A percentile compares a stretch with the other conserved stretches of the same genome.
These are phyloP conservation scores for Geosmithia putterillii DNA, from an alignment of 2,329 filamentous ascomycete species.

Conservation along the genomic window DNA sequence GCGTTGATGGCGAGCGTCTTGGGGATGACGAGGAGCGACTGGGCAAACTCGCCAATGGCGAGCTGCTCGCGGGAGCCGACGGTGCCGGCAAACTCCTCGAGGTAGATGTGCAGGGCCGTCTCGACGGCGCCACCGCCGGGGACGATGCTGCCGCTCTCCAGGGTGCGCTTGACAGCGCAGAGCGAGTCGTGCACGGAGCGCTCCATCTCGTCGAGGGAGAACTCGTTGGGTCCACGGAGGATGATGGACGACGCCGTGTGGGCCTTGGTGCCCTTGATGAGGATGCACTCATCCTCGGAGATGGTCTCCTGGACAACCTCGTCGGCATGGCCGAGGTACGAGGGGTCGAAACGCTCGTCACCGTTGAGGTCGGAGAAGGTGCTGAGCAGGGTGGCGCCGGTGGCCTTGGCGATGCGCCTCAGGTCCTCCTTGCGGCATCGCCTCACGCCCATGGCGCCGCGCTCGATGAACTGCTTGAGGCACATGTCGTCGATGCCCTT, in stretches of 20 bases:
- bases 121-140: constrained; percentile 94
- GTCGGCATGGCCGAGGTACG: constrained; percentile 80
- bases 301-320: constrained; percentile 98
- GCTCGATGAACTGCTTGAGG: constrained; percentile 88
- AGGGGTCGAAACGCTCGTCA: constrained; percentile 90
- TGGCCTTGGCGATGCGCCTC: constrained; percentile 88
- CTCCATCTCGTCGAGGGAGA: constrained; percentile 97
- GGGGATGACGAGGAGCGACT: constrained; percentile 85
- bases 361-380: constrained; percentile 93
- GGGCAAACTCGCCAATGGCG: constrained; percentile 93
- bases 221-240: constrained; percentile 90
- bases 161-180: constrained; percentile 90
- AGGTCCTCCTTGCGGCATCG: constrained; percentile 98
- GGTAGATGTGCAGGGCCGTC: constrained; percentile 97
- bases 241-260: constrained; percentile 94
- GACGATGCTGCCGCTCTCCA: constrained; percentile 94
- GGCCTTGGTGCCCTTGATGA: constrained; percentile 90
- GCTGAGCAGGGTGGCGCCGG: constrained; percentile 84
- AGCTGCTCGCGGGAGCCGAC: constrained; percentile 95
- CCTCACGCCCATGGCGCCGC: constrained; percentile 87
- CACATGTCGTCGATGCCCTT: constrained; percentile 98
- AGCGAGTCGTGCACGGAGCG: constrained; percentile 94
- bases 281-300: constrained; percentile 95
- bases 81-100: constrained; percentile 96
- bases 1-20: constrained; percentile 96